Conservation (phyloP, 2,329 filamentous ascomycete species). For the Xenosphaeropsis pyriputrescens region DNA sequence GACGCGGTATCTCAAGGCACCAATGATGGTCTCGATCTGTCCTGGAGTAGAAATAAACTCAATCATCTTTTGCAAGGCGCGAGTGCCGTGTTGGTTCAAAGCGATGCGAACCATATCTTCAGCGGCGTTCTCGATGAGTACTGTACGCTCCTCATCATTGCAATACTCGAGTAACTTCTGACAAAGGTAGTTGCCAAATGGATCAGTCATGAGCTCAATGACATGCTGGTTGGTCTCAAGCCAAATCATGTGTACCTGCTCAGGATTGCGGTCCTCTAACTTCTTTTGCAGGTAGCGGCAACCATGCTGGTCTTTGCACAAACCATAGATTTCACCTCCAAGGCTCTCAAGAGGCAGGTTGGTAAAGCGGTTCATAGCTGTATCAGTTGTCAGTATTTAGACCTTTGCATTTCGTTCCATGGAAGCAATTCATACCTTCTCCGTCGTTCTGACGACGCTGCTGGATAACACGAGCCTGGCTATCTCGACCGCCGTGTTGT, state of each 20-base stretch:
- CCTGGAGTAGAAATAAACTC: slow-evolving; percentile 80
- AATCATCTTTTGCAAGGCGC: slow-evolving; percentile 98
- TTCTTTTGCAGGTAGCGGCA: slow-evolving; percentile 96
- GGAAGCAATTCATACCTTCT: slow-evolving; percentile 35
- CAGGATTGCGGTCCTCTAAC: slow-evolving; percentile 73
- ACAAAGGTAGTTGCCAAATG: slow-evolving; percentile 97
- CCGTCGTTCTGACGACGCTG: slow-evolving; percentile 61
- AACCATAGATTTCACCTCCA: slow-evolving; percentile 67
- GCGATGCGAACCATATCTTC: slow-evolving; percentile 84
- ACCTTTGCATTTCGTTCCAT: too few species aligned
- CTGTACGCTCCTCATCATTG: slow-evolving; percentile 87
- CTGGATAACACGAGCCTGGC: slow-evolving; percentile 61
- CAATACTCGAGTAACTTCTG: slow-evolving; percentile 95
- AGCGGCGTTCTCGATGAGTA: slow-evolving; percentile 79
- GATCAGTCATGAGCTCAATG: slow-evolving; percentile 95
- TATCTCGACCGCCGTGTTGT: slow-evolving; percentile 47
- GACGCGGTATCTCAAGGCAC: slow-evolving; percentile 68
- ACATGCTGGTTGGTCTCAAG: slow-evolving; percentile 86
- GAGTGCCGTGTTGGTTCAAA: slow-evolving; percentile 91
- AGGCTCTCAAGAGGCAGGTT: slow-evolving; percentile 73
- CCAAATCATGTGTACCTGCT: slow-evolving; percentile 87
- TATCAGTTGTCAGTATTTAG: slow-evolving; percentile 6
- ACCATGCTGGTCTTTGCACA: slow-evolving; percentile 97
- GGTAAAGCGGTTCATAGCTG: slow-evolving; percentile 65
- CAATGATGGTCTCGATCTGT: slow-evolving; percentile 79